Percentiles rank a stretch among this genome's conserved stretches.
phyloP scores from a whole-genome alignment of 2,329 filamentous ascomycete species.

The Cladosporium sp. region DNA sequence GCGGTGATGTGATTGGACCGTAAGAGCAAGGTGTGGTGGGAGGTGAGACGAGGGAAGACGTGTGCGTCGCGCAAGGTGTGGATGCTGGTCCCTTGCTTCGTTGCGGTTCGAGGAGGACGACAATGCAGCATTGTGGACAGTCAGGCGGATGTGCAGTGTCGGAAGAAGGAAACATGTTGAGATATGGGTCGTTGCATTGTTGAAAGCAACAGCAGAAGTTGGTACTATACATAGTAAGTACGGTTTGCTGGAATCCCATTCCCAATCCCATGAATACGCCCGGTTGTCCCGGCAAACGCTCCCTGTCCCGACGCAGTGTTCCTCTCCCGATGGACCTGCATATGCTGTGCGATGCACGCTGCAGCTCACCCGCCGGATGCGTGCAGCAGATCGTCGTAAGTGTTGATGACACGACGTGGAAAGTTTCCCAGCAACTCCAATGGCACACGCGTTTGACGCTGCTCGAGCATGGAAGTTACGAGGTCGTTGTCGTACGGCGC shows the following conservation, averaged over 20 bases:
- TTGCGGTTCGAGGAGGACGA: neutral
- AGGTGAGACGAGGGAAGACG: neutral
- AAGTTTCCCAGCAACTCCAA: neutral
- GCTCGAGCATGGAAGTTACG: conserved; percentile 8
- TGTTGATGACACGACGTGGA: neutral
- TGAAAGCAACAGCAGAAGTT: no score
- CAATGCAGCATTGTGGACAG: conserved; percentile 4
- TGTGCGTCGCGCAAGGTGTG: conserved; percentile 13
- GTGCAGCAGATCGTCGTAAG: conserved; percentile 1
- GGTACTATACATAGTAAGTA: neutral
- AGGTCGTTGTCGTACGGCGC: neutral
- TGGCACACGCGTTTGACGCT: neutral
- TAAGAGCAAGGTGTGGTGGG: neutral
- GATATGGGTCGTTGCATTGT: neutral
- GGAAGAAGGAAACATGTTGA: neutral
- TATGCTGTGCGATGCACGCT: conserved; percentile 4
- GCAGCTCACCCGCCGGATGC: neutral
- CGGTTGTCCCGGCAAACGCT: neutral
- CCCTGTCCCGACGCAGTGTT: neutral
- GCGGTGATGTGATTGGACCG: neutral
- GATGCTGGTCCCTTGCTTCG: conserved; percentile 8
- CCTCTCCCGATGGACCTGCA: conserved; percentile 10
- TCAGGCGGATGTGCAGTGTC: no score
- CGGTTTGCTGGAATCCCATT: neutral
- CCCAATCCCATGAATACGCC: neutral